Conservation (phyloP, 2,329 filamentous ascomycete species). For the Exophiala lecanii-corni region DNA sequence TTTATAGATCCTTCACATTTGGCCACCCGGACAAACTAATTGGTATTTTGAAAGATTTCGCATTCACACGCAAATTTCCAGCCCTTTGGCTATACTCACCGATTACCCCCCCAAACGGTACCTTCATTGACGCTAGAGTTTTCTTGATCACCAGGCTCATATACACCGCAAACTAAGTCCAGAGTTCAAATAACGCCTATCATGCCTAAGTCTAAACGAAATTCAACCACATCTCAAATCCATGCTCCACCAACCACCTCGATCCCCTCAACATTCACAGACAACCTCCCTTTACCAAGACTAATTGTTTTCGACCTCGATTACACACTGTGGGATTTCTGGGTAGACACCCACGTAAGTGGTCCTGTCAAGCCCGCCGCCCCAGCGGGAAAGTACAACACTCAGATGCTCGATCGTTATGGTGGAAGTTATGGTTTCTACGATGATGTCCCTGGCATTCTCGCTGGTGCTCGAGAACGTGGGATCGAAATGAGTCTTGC, state of each 20-base stretch:
- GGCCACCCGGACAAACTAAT: no score
- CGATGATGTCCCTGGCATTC: constrained; percentile 61
- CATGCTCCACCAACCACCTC: constrained; percentile 7
- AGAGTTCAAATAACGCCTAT: no score
- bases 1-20: no score
- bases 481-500: constrained; percentile 65
- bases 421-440: constrained; percentile 70
- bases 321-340: constrained; percentile 99
- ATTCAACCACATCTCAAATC: constrained; percentile 5
- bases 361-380: constrained; percentile 65
- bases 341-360: constrained; percentile 89
- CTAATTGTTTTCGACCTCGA: constrained; percentile 92
- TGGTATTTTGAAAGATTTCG: no score
- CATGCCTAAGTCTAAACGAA: constrained; percentile 6
- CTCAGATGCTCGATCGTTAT: constrained; percentile 33
- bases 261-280: constrained; percentile 50
- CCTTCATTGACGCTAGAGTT: no score
- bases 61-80: no score
- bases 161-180: no score
- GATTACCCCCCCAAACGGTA: no score
- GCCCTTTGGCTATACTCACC: no score
- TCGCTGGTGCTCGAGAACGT: constrained; percentile 56
- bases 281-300: constrained; percentile 68
- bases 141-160: no score
- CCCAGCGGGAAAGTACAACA: constrained; percentile 12